Conservation (phyloP, 1,284 basidiomycete genomes). For the Ceratobasidium papillatum region DNA sequence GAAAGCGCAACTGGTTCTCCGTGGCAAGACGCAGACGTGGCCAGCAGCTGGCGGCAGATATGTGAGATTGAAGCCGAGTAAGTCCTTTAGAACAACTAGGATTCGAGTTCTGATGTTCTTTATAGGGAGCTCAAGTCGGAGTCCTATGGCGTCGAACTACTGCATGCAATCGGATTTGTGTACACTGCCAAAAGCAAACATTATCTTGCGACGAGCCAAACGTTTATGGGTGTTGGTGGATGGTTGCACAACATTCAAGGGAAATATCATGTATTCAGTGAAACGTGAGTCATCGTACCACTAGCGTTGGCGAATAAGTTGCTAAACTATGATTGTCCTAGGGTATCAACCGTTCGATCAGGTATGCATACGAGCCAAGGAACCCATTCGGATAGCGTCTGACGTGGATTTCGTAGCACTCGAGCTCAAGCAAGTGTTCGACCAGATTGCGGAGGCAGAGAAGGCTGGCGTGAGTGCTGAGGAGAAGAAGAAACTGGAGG, state of each 20-base stretch:
- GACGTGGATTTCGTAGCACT: constrained; percentile 62
- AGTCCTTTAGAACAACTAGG: constrained; percentile 49
- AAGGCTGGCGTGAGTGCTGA: constrained; percentile 86
- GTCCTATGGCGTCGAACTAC: constrained; percentile 91
- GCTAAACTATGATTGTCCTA: constrained; percentile 50
- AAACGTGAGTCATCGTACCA: constrained; percentile 72
- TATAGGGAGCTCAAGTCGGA: constrained; percentile 83
- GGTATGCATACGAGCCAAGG: constrained; percentile 31
- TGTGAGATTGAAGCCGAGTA: constrained; percentile 85
- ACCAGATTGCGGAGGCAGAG: constrained; percentile 93
- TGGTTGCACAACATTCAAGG: constrained; percentile 96
- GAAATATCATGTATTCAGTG: constrained; percentile 92
- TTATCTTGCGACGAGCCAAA: constrained; percentile 79
- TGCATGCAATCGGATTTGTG: constrained; percentile 91
- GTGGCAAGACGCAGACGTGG: constrained; percentile 70
- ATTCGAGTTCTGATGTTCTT: not conserved
- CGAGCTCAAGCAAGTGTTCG: constrained; percentile 94
- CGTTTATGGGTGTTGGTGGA: constrained; percentile 83
- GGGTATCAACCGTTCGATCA: constrained; percentile 86
- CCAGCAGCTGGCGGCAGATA: constrained; percentile 76
- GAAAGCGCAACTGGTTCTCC: constrained; percentile 82
- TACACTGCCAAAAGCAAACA: constrained; percentile 80
- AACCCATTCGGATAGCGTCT: not conserved
- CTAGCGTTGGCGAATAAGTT: constrained; percentile 17
- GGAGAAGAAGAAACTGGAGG: constrained; percentile 89